Evolutionary conservation across 2,329 filamentous ascomycete genomes (phyloP).

Genomic region (Colletotrichum tanaceti): DNA sequence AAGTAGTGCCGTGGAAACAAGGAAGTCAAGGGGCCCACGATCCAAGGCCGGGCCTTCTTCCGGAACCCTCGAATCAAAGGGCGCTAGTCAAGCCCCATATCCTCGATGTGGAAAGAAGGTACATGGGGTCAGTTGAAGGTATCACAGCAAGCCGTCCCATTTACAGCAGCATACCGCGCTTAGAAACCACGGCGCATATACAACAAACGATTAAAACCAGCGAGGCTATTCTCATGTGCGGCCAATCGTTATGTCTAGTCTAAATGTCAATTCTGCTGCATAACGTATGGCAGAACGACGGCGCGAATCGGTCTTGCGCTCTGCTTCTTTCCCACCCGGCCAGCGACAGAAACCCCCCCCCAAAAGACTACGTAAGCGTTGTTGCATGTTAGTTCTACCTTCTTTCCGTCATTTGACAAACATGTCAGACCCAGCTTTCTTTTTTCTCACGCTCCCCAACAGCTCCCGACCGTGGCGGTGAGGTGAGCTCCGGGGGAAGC

Average conservation of each 20-base stretch:
- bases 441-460: constrained; percentile 2
- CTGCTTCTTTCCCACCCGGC: not conserved
- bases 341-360: not conserved
- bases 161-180: not conserved
- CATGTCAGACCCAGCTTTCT: constrained; percentile 5
- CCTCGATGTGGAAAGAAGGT: no score
- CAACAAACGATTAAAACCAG: not conserved
- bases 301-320: not conserved
- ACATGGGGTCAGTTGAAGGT: no score
- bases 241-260: not conserved
- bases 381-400: not conserved
- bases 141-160: not conserved
- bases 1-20: not conserved
- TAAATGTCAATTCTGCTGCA: not conserved
- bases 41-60: not conserved
- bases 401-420: not conserved
- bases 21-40: not conserved
- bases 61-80: not conserved
- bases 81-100: no score
- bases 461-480: constrained; percentile 9
- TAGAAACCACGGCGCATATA: no score
- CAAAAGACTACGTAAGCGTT: no score
- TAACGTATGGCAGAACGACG: not conserved
- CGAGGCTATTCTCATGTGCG: not conserved
- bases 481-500: not conserved